Base-by-base conservation (phyloP, 768 basidiomycete species). In the Boletus huronensis region DNA sequence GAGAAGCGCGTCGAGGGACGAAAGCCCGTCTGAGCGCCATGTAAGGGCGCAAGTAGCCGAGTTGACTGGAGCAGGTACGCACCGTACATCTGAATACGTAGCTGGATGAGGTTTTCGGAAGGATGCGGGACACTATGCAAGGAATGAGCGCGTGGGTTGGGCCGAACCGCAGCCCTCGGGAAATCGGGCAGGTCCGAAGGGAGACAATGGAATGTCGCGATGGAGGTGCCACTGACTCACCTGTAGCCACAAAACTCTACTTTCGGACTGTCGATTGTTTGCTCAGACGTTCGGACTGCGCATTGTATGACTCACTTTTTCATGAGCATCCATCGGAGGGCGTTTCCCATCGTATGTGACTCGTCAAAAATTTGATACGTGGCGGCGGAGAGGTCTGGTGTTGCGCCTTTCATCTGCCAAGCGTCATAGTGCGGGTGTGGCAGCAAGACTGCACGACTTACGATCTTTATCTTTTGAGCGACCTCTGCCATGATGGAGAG, bases 21-120 rank as follows among this genome's bases (percentile, higher is more conserved):
- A 96, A n/a, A 90, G 76, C 35, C 84, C 80, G 66, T 98, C 96
- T 97, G 38, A 11, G 21, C 1, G 17, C 9, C n/a, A 14, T 38
- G n/a, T 50, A 25, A 54, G 50, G 54, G 19, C 26, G 35, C 53
- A 32, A 14, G 42, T 26, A 6, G 31, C 36, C 17, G 23, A 2
- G n/a, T 21, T 11, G 48, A 49, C 3, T 17, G n/a, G 41, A 55
- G 5, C 17, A 25, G 21, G 5, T 26, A 78, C 93, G 58, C 64
- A 98, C 94, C 94, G 62, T 98, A 97, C 96, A 98, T 98, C 82
- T 98, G 96, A 56, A 98, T 93, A n/a, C 97, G 90, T 26, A 98
- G 75, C 65, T 98, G 91, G 64, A 99, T 97, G 63, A 89, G 86
- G 62, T 92, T 90, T 76, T 99, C 97, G 10, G 96, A 97, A 3